Evolutionary conservation across 768 basidiomycete species (phyloP), one percentile per base, ranked within the genome.

Genomic region (Pilatotrama ljubarskyi): DNA sequence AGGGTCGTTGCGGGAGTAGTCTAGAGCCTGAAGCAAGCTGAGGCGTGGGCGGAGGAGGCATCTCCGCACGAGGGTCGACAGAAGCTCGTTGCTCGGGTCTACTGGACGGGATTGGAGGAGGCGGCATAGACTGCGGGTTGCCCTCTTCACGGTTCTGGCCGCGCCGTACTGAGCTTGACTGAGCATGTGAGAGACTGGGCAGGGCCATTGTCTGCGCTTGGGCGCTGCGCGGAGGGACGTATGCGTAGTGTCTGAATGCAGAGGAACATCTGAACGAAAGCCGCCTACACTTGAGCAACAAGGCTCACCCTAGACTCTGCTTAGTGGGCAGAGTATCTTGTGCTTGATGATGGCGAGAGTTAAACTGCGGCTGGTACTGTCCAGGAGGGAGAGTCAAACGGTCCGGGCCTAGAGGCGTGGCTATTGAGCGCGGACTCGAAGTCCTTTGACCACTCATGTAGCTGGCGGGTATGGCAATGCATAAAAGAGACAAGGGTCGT

Each of bases 341-440:
- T 4, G n/a, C 22, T 15, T 42, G 63, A 9, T 47, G 26, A 38
- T 63, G 65, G 15, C 69, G 75, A 42, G 68, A 68, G 47, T 68
- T 64, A 59, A 78, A 75, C 35, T 72, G 76, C 8, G 84, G 81
- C 42, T 78, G 75, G 35, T 80, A 80, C 65, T 87, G 87, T 42
- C 81, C 79, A 13, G 78, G 82, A 17, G 85, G 86, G 20, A 91
- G 76, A 2, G 90, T 92, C 36, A 92, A 77, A 69, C 91, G 75
- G 64, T 82, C 74, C 24, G 88, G 88, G 18, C 79, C 86, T 11
- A 82, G 58, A 17, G 87, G 85, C 1, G 83, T 84, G 3, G 71
- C 64, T 18, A 78, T 73, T 35, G 85, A 84, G 57, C 80, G 82
- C 32, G 89, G 86, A 66, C 88, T 91, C 1, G 89, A 88, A 1